These are phyloP conservation scores for Populus euphratica DNA, from an alignment of 345 rosid genomes.

Conservation along the genomic window DNA sequence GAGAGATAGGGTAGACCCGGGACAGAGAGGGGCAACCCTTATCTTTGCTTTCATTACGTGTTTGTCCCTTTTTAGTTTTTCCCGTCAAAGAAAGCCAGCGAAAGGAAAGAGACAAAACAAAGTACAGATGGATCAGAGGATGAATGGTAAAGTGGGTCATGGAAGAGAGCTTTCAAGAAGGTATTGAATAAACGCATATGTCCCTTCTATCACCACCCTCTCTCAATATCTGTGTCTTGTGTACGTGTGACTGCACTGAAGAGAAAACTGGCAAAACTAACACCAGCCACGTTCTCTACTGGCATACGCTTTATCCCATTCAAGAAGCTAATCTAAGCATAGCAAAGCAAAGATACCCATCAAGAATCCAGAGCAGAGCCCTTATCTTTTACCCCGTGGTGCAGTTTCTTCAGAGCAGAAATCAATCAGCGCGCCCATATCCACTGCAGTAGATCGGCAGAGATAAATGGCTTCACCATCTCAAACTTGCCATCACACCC, in stretches of 20 bases:
- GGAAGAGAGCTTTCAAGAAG: constrained; percentile 12
- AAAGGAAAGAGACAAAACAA: constrained; percentile 26
- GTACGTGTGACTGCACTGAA: constrained; percentile 1
- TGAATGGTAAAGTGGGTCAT: neutral
- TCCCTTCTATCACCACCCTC: neutral
- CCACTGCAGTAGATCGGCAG: neutral
- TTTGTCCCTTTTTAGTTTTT: neutral
- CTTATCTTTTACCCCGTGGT: constrained; percentile 11
- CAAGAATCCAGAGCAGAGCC: neutral
- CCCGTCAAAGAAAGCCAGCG: neutral
- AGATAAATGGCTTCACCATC: neutral
- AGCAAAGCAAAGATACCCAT: neutral
- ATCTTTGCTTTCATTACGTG: neutral
- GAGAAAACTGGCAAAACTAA: constrained; percentile 31
- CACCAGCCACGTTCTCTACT: constrained; percentile 40
- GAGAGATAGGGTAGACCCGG: too few relatives aligned
- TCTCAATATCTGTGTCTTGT: neutral
- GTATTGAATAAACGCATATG: constrained; percentile 11
- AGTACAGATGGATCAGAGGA: constrained; percentile 26
- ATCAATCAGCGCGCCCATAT: neutral
- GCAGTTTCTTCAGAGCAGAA: neutral
- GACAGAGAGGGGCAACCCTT: neutral
- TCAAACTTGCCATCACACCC: constrained; percentile 11
- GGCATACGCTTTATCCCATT: constrained; percentile 27
- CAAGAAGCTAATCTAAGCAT: constrained; percentile 6